phyloP scores from a whole-genome alignment of 2,329 filamentous ascomycete genomes.

The Stagonosporopsis tanaceti region DNA sequence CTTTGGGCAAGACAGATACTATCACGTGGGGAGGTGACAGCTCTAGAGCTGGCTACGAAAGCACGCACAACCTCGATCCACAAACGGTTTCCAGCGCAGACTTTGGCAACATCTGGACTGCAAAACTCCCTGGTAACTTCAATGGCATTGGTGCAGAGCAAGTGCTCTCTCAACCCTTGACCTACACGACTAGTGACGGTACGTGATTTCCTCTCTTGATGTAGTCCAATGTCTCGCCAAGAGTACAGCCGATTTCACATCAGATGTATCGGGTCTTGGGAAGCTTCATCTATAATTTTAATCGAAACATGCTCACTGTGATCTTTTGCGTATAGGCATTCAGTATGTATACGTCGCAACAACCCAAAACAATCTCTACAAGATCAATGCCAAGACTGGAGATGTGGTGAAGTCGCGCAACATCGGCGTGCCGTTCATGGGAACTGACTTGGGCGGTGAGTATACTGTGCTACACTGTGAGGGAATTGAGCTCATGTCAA shows the following conservation, averaged over 20 bases:
- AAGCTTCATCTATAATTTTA: not conserved
- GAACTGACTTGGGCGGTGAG: conserved; percentile 51
- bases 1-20: conserved; percentile 56
- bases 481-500: not conserved
- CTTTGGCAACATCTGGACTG: conserved; percentile 65
- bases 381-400: conserved; percentile 64
- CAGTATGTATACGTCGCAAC: conserved; percentile 66
- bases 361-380: conserved; percentile 66
- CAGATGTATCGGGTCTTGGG: too few species aligned
- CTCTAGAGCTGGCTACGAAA: conserved; percentile 62
- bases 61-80: conserved; percentile 71
- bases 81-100: conserved; percentile 62
- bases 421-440: conserved; percentile 59
- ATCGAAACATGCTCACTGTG: not conserved
- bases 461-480: conserved; percentile 29
- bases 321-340: conserved; percentile 15
- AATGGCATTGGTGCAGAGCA: conserved; percentile 58
- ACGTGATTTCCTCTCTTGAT: conserved; percentile 12
- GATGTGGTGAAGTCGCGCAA: conserved; percentile 59
- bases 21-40: conserved; percentile 69
- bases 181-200: conserved; percentile 60
- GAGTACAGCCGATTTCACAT: too few species aligned
- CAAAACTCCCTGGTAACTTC: conserved; percentile 62
- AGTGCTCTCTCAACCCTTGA: conserved; percentile 61
- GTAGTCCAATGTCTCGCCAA: too few species aligned